phyloP scores from a whole-genome alignment of 305 asterid species.

The Fraxinus latifolia region DNA sequence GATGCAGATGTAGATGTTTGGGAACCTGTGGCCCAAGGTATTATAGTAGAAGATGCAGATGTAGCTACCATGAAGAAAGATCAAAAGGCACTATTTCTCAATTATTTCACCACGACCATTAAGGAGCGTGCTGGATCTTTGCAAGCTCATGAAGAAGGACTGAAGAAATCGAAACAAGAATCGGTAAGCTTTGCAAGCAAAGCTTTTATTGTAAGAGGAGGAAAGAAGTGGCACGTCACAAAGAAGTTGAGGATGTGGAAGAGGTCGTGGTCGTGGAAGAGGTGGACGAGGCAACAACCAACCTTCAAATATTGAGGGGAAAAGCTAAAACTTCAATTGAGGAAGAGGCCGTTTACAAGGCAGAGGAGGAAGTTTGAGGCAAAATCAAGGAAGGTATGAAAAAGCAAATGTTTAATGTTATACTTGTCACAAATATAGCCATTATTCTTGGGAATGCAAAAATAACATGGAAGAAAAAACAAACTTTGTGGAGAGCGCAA shows the following conservation, averaged over 20 bases:
- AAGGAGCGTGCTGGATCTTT: not conserved
- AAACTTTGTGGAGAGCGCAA: too few relatives aligned
- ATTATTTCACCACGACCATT: slow-evolving; percentile 7
- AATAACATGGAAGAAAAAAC: too few relatives aligned
- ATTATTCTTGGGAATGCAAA: too few relatives aligned
- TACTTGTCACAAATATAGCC: too few relatives aligned
- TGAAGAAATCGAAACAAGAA: not conserved
- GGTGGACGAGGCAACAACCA: not conserved
- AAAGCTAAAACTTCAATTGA: not conserved
- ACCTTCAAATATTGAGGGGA: not conserved
- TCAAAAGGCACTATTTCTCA: not conserved
- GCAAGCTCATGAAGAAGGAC: not conserved
- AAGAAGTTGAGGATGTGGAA: not conserved
- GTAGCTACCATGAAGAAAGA: not conserved
- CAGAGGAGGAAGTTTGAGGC: not conserved
- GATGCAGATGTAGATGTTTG: not conserved
- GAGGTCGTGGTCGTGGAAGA: not conserved
- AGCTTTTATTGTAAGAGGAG: not conserved
- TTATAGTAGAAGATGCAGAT: not conserved
- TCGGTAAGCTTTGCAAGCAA: not conserved
- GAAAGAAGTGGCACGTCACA: not conserved
- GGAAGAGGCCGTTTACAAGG: not conserved
- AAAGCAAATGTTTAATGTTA: too few relatives aligned
- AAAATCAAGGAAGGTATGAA: too few relatives aligned
- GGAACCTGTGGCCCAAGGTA: not conserved